Evolutionary conservation across 108 stramenopile species (phyloP), one percentile per base, ranked within the genome.

Genomic region (Parietichytrium sp.): DNA sequence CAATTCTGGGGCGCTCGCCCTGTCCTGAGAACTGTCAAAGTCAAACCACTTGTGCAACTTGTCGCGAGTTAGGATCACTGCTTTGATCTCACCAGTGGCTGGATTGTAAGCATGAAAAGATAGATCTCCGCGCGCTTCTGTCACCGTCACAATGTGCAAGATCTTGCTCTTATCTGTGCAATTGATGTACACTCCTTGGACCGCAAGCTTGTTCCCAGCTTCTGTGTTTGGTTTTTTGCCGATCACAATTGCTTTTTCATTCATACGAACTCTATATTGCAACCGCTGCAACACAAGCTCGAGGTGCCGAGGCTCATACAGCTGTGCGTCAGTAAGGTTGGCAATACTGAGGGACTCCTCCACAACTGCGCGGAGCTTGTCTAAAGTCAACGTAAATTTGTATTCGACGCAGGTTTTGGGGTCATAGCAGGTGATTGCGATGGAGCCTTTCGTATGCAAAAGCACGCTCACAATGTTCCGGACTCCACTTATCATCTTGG

Each of bases 41-140:
- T 72, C 20, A 25, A 72, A 72, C 61, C 61, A 72, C 13, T 10
- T n/a, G 20, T 72, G 61, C 61, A 72, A 27, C 10, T 72, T 72
- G 15, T 27, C 45, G 42, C 61, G 61, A 2, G 38, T 72, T 42
- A 72, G 42, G 20, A 72, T 15, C 8, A 72, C 61, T 10, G 61
- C 36, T 42, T 72, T 72, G 61, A 72, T 27, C 33, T 45, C 61
- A 6, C 15, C 61, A 6, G 33, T 33, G 15, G 6, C 42, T 6
- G 61, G 61, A n/a, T 72, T 72, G 42, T 72, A 72, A 1, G 61
- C 61, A 27, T 72, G 61, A 2, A 72, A 72, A 27, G 61, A 72
- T 13, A 45, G 45, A 10, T 72, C 61, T 12, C 61, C 61, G 23
- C 61, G 61, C 33, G 29, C 61, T 25, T 72, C 61, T 47, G 61